phyloP scores from a whole-genome alignment of 192 early-diverging fungal genomes.

The Lobosporangium transversale region DNA sequence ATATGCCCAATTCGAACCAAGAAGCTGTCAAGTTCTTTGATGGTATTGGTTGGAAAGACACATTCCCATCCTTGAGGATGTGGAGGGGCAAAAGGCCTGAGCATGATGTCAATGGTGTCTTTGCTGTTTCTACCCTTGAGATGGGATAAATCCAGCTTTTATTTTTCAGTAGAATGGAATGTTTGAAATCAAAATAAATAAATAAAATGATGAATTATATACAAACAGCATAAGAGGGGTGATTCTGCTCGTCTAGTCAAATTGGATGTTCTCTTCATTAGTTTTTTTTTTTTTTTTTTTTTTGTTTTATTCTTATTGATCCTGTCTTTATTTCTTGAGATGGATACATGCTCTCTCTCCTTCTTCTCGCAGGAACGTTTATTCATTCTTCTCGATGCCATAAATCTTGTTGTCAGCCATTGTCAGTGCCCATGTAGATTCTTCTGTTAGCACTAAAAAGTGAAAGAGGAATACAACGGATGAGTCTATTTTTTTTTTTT shows the following conservation, averaged over 20 bases:
- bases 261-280: no score
- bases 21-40: constrained; percentile 28
- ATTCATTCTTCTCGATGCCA: constrained; percentile 35
- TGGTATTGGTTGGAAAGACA: constrained; percentile 24
- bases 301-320: neutral
- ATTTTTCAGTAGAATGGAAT: no score
- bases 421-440: constrained; percentile 44
- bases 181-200: no score
- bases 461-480: neutral
- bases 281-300: no score
- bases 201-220: no score
- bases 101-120: constrained; percentile 46
- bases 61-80: constrained; percentile 46
- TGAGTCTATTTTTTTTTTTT: neutral
- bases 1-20: constrained; percentile 25
- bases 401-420: constrained; percentile 54
- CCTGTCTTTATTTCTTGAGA: neutral
- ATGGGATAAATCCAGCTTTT: constrained; percentile 40
- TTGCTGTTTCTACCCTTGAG: constrained; percentile 31
- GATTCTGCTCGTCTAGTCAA: no score
- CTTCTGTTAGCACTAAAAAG: constrained; percentile 36
- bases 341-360: neutral
- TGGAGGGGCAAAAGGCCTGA: constrained; percentile 49
- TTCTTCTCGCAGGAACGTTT: neutral
- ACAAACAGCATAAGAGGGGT: no score